phyloP scores from a whole-genome alignment of 768 basidiomycete species.

The Rhodocollybia butyracea region DNA sequence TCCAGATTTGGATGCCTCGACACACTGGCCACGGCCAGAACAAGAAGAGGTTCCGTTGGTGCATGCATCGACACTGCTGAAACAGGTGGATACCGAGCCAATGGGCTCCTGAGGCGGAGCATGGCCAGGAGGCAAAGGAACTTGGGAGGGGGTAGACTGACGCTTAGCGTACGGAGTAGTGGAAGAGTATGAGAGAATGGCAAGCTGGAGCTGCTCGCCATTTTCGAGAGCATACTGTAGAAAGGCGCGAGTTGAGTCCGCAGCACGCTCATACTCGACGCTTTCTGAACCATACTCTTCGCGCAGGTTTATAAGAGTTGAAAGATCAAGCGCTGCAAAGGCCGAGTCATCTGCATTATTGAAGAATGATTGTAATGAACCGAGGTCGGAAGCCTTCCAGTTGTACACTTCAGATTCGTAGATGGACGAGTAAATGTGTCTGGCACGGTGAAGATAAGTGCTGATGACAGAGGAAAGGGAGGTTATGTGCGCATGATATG shows the following conservation, averaged over 20 bases:
- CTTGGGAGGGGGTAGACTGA: constrained; percentile 36
- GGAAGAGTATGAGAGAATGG: constrained; percentile 48
- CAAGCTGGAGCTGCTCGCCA: constrained; percentile 39
- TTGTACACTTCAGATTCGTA: constrained; percentile 38
- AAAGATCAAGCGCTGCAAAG: constrained; percentile 65
- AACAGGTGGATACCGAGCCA: constrained; percentile 62
- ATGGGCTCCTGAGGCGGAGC: constrained; percentile 51
- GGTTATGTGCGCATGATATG: constrained; percentile 26
- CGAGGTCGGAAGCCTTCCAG: constrained; percentile 30
- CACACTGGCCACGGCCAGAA: constrained; percentile 69
- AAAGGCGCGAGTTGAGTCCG: constrained; percentile 42
- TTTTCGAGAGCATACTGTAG: constrained; percentile 41
- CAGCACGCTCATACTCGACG: constrained; percentile 50
- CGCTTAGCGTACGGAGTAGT: constrained; percentile 29
- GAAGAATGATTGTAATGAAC: constrained; percentile 49
- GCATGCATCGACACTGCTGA: constrained; percentile 51
- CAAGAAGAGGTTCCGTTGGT: constrained; percentile 60
- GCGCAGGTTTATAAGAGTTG: constrained; percentile 47
- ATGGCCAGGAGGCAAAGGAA: constrained; percentile 42
- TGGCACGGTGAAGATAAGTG: constrained; percentile 57
- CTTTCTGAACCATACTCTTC: constrained; percentile 45
- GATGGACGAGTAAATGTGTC: constrained; percentile 53
- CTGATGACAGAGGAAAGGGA: constrained; percentile 52
- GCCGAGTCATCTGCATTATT: constrained; percentile 43
- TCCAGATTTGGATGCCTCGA: constrained; percentile 56